phyloP scores from a whole-genome alignment of 2,329 filamentous ascomycete genomes.

The Corniculantispora saksenae region DNA sequence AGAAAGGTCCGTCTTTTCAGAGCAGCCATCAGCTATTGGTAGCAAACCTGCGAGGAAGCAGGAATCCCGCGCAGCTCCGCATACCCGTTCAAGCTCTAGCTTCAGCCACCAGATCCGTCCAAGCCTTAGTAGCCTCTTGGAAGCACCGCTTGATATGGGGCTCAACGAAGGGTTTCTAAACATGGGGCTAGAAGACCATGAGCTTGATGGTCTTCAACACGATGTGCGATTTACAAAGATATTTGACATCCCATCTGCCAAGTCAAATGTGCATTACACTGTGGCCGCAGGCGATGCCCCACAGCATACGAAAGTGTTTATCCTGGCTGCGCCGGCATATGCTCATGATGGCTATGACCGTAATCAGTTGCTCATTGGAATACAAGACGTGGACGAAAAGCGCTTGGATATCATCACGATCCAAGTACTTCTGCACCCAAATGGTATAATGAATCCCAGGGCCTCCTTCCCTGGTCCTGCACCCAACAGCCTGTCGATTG shows the following conservation, averaged over 20 bases:
- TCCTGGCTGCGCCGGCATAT: conserved; percentile 61
- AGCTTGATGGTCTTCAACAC: conserved; percentile 68
- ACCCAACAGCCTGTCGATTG: conserved; percentile 19
- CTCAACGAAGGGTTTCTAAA: conserved; percentile 72
- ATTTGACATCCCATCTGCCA: conserved; percentile 65
- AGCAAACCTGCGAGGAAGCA: conserved; percentile 58
- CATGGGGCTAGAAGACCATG: conserved; percentile 72
- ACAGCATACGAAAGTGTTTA: conserved; percentile 64
- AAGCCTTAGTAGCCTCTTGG: conserved; percentile 63
- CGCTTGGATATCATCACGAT: conserved; percentile 68
- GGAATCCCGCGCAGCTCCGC: conserved; percentile 65
- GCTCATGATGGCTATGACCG: conserved; percentile 54
- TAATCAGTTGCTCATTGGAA: conserved; percentile 63
- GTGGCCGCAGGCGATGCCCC: conserved; percentile 54
- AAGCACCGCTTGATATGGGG: conserved; percentile 68
- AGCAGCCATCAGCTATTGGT: conserved; percentile 51
- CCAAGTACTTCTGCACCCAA: conserved; percentile 45
- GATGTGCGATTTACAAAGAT: conserved; percentile 74
- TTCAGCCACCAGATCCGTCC: conserved; percentile 49
- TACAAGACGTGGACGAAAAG: conserved; percentile 69
- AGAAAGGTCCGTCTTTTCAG: conserved; percentile 77
- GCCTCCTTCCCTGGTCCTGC: background rate
- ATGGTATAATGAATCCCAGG: background rate
- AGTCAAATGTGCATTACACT: conserved; percentile 62
- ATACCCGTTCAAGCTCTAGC: conserved; percentile 41